Conservation (phyloP, 2,329 filamentous ascomycete species). For the Stachybotrys elegans region DNA sequence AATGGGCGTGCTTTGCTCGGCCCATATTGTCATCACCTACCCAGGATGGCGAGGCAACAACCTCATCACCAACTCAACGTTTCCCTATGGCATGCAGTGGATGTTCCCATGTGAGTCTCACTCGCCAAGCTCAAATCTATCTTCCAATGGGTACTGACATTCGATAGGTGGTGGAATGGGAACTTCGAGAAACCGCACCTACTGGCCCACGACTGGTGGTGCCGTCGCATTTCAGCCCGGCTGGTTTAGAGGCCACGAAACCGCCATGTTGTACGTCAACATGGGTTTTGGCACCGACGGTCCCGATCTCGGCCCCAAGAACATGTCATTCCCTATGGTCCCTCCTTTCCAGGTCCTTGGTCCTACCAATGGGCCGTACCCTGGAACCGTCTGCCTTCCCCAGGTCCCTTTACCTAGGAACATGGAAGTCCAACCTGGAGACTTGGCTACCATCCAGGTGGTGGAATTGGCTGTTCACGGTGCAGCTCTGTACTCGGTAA, state of each 20-base stretch:
- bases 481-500: conserved; percentile 73
- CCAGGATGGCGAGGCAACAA: conserved; percentile 86
- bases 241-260: conserved; percentile 87
- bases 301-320: conserved; percentile 61
- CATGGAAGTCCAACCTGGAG: conserved; percentile 67
- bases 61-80: conserved; percentile 70
- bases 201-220: conserved; percentile 84
- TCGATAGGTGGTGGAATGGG: conserved; percentile 74
- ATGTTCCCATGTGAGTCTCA: conserved; percentile 79
- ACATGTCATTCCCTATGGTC: conserved; percentile 84
- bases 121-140: neutral
- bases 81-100: conserved; percentile 92
- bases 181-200: conserved; percentile 75
- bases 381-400: conserved; percentile 82
- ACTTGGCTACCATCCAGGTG: conserved; percentile 85
- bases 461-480: conserved; percentile 81
- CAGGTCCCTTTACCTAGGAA: conserved; percentile 79
- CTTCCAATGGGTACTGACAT: conserved; percentile 9
- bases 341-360: conserved; percentile 78
- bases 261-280: conserved; percentile 85
- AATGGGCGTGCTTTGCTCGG: conserved; percentile 46
- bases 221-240: conserved; percentile 88
- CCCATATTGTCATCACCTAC: conserved; percentile 82
- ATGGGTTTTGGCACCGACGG: conserved; percentile 73
- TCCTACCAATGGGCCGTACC: conserved; percentile 77